Conservation (phyloP, 305 asterid species). For the Plantago coronopus region DNA sequence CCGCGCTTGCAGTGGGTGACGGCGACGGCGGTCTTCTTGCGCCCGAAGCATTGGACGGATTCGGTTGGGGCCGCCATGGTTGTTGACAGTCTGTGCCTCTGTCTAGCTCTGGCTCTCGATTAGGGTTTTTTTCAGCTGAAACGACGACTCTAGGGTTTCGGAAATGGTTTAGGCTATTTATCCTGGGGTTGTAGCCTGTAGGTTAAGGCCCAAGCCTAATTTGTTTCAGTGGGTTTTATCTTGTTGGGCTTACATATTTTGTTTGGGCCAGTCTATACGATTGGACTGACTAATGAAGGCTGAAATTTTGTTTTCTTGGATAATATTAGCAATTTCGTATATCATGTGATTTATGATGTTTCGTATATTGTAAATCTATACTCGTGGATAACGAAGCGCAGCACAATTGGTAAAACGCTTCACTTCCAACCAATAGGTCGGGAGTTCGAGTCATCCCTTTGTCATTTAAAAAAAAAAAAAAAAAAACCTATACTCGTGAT, state of each 20-base stretch:
- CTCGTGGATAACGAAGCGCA: too few species aligned
- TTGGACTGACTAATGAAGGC: too few species aligned
- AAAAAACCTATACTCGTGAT: too few species aligned
- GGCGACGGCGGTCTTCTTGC: constrained; percentile 77
- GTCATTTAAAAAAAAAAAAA: too few species aligned
- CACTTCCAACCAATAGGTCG: too few species aligned
- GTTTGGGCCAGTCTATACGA: background rate
- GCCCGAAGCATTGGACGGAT: constrained; percentile 77
- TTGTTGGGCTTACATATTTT: background rate
- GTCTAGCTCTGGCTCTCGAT: constrained; percentile 11
- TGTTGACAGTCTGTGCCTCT: background rate
- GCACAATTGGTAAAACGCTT: too few species aligned
- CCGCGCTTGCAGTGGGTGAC: constrained; percentile 86
- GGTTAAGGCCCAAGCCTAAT: too few species aligned
- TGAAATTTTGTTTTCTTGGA: too few species aligned
- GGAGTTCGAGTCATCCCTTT: too few species aligned
- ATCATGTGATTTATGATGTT: too few species aligned
- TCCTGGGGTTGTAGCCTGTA: background rate
- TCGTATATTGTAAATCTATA: too few species aligned
- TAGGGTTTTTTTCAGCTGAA: constrained; percentile 4
- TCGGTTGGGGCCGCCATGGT: constrained; percentile 46
- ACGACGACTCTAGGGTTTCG: constrained; percentile 23
- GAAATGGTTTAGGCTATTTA: background rate
- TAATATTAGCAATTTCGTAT: too few species aligned
- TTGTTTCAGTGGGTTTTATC: background rate